Base-by-base conservation (phyloP, 805 yeast genomes). In the Priceomyces fermenticarens region DNA sequence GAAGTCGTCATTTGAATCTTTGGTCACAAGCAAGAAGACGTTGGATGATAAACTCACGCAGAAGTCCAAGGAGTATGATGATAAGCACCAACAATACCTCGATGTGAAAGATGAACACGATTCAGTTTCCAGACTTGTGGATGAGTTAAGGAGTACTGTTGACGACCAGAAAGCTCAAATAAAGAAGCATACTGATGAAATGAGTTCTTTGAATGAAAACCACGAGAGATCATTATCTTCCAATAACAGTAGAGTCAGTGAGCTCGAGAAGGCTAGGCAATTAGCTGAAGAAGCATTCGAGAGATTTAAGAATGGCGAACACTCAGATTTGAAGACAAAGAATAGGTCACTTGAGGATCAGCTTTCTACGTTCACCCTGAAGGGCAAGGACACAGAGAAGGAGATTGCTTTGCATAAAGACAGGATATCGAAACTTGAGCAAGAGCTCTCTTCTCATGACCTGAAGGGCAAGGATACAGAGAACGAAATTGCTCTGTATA, bases 1-100 rank as follows among this genome's bases (percentile, higher is more conserved):
- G 51, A 55, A 64, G 34, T 46, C 52, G 9, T 64, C 39, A 52
- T 62, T 62, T 38, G 53, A 65, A 2, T 57, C 55, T 10, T 47
- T 12, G 68, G 52, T 11, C 47, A 47, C 4, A 26, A 62, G 62
- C 36, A 62, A 70, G 35, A 47, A 49, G 2, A 51, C 47, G 2
- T 52, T 72, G 8, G 65, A 67, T 40, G 41, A 40, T 10, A 57
- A 61, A 30, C 30, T 60, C 9, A 37, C 42, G 3, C 47, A 47
- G 10, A 33, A 47, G 13, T 43, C 53, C 57, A 36, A 35, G 41
- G 42, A 43, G 41, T 17, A 57, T 12, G 17, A 23, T 32, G 35
- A 32, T 3, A 32, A 32, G 17, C 25, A 32, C 27, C 35, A 17
- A 11, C 27, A 32, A 20, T 30, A 35, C 11, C 14, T 35, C 14